These are phyloP conservation scores for Kwoniella shivajii DNA, from an alignment of 1,284 basidiomycete genomes.

Conservation along the genomic window DNA sequence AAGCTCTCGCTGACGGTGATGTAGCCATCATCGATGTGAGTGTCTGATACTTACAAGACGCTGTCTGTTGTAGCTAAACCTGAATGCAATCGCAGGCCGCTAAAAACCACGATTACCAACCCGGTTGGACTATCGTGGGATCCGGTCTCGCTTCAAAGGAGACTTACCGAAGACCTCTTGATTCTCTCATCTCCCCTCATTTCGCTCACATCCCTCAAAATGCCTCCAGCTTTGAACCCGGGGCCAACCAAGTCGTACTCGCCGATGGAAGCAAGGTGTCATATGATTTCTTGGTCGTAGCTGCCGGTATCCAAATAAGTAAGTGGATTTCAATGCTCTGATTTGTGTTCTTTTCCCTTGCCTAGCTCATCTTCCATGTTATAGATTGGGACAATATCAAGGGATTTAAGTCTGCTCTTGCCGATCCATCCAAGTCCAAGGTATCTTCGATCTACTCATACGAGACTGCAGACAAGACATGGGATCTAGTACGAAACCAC, in stretches of 20 bases:
- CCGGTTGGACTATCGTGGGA: slow-evolving; percentile 91
- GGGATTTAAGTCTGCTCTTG: slow-evolving; percentile 76
- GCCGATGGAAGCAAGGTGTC: slow-evolving; percentile 71
- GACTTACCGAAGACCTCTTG: slow-evolving; percentile 70
- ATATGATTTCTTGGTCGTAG: slow-evolving; percentile 88
- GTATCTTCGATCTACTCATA: slow-evolving; percentile 94
- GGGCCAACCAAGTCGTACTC: slow-evolving; percentile 68
- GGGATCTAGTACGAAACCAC: slow-evolving; percentile 75
- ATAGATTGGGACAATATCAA: slow-evolving; percentile 68
- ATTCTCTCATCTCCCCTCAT: slow-evolving; percentile 70
- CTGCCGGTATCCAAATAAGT: slow-evolving; percentile 80
- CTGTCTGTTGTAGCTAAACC: neutral
- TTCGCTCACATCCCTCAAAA: slow-evolving; percentile 74
- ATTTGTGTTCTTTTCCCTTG: slow-evolving; percentile 8
- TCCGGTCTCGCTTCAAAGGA: slow-evolving; percentile 70
- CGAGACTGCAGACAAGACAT: slow-evolving; percentile 82
- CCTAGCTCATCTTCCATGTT: neutral
- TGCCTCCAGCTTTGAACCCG: slow-evolving; percentile 75
- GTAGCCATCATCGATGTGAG: slow-evolving; percentile 75
- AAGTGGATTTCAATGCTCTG: slow-evolving; percentile 69
- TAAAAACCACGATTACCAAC: slow-evolving; percentile 59
- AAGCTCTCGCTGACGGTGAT: slow-evolving; percentile 69
- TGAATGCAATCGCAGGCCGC: slow-evolving; percentile 25
- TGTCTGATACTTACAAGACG: neutral
- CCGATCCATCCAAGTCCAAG: slow-evolving; percentile 68